These are phyloP conservation scores for Tuber melanosporum DNA, from an alignment of 495 filamentous ascomycete genomes.

Conservation along the genomic window DNA sequence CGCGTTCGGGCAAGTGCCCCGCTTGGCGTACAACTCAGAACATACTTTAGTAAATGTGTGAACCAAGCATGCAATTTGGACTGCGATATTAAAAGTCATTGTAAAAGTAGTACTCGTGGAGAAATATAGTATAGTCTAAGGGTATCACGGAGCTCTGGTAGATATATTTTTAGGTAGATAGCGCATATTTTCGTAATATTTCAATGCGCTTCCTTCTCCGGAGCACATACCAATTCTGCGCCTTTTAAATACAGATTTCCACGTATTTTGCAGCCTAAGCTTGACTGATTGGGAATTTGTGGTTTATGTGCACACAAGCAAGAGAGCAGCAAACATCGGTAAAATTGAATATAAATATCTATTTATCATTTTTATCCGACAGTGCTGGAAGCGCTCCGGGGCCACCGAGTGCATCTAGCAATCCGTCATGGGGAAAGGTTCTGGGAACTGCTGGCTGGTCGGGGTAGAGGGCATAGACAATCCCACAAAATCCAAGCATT, in stretches of 20 bases:
- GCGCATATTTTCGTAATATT: neutral
- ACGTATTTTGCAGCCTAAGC: neutral
- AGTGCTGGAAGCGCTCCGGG: constrained; percentile 17
- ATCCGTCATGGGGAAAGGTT: constrained; percentile 67
- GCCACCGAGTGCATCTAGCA: constrained; percentile 83
- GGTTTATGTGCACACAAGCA: neutral
- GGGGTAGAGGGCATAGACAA: constrained; percentile 70
- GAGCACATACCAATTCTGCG: neutral
- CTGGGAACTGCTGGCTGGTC: constrained; percentile 72
- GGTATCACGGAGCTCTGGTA: neutral
- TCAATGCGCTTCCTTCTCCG: neutral
- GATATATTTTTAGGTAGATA: neutral
- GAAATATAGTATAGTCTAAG: neutral
- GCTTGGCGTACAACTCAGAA: neutral
- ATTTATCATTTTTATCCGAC: constrained; percentile 21
- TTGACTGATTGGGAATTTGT: neutral
- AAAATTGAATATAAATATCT: neutral
- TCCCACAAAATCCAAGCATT: constrained; percentile 63
- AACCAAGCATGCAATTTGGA: neutral
- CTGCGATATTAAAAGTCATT: neutral
- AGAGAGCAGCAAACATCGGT: neutral
- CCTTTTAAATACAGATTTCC: neutral
- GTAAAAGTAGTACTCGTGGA: neutral
- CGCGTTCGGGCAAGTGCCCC: constrained; percentile 8
- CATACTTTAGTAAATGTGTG: neutral